Evolutionary conservation across 2,329 filamentous ascomycete genomes (phyloP).

Genomic region (Hymenoscyphus infarciens): DNA sequence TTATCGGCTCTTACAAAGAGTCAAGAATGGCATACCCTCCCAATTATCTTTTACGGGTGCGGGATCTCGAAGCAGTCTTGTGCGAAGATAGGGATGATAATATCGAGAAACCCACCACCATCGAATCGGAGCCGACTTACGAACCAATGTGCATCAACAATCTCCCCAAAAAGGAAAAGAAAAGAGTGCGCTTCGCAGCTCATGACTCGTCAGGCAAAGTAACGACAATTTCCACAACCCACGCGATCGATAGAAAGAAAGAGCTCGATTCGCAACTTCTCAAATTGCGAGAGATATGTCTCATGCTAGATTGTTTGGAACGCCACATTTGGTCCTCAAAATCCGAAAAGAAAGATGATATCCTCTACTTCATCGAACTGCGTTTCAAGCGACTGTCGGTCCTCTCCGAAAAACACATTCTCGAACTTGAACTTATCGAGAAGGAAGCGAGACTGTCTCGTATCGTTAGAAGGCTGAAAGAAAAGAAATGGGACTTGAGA

Average conservation of each 20-base stretch:
- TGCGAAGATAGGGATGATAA: neutral
- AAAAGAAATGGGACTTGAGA: neutral
- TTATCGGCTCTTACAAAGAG: neutral
- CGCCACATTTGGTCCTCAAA: neutral
- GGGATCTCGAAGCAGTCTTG: neutral
- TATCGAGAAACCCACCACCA: neutral
- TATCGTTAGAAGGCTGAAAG: neutral
- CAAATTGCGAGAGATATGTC: neutral
- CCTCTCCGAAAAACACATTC: neutral
- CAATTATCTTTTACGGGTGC: neutral
- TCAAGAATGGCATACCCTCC: neutral
- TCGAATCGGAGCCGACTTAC: neutral
- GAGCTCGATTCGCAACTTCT: neutral
- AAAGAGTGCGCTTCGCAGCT: neutral
- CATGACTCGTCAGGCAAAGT: neutral
- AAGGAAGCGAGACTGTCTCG: conserved; percentile 1
- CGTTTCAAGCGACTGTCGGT: neutral
- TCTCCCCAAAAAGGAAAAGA: neutral
- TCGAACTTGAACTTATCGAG: neutral
- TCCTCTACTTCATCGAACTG: neutral
- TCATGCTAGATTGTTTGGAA: neutral
- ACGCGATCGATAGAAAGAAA: neutral
- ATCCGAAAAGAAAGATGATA: neutral
- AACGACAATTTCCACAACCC: neutral
- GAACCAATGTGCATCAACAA: neutral